Conservation (phyloP, 305 asterid species). For the Rubia tinctorum region DNA sequence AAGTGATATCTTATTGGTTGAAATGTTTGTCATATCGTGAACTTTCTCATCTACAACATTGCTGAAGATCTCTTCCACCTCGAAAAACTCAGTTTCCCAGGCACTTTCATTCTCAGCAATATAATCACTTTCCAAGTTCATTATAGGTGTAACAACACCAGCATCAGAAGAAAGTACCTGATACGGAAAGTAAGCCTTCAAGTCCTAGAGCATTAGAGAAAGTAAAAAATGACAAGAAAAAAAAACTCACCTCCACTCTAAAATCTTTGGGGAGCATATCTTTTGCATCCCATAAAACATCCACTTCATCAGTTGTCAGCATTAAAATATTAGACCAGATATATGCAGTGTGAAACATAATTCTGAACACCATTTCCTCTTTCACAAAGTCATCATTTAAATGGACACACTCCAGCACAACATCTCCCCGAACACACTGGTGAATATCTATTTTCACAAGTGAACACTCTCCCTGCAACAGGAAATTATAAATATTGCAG, state of each 20-base stretch:
- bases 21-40: not conserved
- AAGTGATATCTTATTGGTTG: not conserved
- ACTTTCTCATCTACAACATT: not conserved
- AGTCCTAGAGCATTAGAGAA: conserved; percentile 30
- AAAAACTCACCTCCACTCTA: conserved; percentile 67
- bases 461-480: conserved; percentile 83
- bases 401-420: conserved; percentile 91
- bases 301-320: conserved; percentile 83
- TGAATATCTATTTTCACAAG: conserved; percentile 74
- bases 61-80: not conserved
- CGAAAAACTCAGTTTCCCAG: conserved; percentile 68
- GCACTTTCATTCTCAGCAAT: conserved; percentile 63
- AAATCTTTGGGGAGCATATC: conserved; percentile 72
- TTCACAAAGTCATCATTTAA: conserved; percentile 68
- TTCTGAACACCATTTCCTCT: conserved; percentile 90
- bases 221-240: conserved; percentile 27
- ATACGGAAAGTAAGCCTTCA: conserved; percentile 31
- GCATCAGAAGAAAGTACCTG: conserved; percentile 92
- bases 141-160: conserved; percentile 28
- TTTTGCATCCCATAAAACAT: conserved; percentile 86
- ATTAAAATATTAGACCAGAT: conserved; percentile 63
- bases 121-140: conserved; percentile 17
- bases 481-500: conserved; percentile 28
- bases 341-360: conserved; percentile 92
- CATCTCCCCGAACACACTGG: conserved; percentile 76